Evolutionary conservation across 176 grass and related monocot species (phyloP), one percentile per base, ranked within the genome.

Genomic region (Dendrocalamus sinicus): DNA sequence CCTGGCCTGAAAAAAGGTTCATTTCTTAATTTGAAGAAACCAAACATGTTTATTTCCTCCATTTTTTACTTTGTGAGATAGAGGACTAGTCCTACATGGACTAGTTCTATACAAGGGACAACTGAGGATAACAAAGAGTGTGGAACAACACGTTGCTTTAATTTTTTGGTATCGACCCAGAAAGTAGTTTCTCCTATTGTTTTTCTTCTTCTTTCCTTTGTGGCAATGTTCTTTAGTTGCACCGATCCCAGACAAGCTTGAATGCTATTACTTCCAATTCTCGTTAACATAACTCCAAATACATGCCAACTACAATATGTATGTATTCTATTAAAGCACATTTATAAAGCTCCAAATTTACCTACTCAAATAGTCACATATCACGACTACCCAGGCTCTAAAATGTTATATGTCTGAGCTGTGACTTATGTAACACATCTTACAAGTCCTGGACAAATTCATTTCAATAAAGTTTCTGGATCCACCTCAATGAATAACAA

Each of bases 201-300:
- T 32, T 28, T 47, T 64, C 22, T 79, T 63, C 14, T 64, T 62
- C 59, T 47, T 79, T 48, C 43, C 59, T 13, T 64, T 79, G 65
- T 28, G 61, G 9, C 24, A 65, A 47, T 32, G 59, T 48, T 65
- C 22, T 65, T 65, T 73, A 51, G 70, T 73, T 73, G 44, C n/a
- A 48, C 50, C 7, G 3, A 26, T 47, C 43, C 2, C 15, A 30
- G 7, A 48, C 70, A 15, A 48, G 13, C 44, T 16, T 50, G n/a
- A 26, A 62, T 24, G 24, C 0, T 1, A 26, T 39, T 75, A 20
- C 72, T 32, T 74, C 24, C 50, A 22, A 2, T 53, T 60, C 20
- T 77, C 17, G 14, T 28, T 46, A 46, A 11, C 54, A 78, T 16
- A 60, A 63, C 76, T 26, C n/a, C 39, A 63, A 62, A 28, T 78